Percentiles rank a stretch among this genome's conserved stretches.
phyloP scores from a whole-genome alignment of 257 asterid genomes.

The Gardenia jasminoides region DNA sequence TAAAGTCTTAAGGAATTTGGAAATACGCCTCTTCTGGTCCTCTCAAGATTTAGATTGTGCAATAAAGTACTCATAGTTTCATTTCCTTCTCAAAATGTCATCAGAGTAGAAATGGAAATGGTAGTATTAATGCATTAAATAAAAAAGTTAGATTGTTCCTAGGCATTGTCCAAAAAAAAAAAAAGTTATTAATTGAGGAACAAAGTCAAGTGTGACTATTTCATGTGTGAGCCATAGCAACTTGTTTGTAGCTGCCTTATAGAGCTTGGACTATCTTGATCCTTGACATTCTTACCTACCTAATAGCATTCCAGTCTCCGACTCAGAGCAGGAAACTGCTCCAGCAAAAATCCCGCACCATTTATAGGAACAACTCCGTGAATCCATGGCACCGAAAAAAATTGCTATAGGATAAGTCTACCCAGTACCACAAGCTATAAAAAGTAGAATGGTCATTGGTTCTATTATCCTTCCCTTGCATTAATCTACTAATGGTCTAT shows the following conservation, averaged over 20 bases:
- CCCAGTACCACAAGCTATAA: not conserved
- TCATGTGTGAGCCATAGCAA: not conserved
- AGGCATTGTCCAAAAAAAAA: too few species aligned
- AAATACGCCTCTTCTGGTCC: not conserved
- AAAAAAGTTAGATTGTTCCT: too few species aligned
- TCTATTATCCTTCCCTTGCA: not conserved
- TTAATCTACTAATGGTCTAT: not conserved
- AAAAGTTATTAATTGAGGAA: not conserved
- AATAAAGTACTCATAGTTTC: not conserved
- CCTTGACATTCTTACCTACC: not conserved
- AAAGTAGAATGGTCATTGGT: not conserved
- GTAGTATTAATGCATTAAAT: not conserved
- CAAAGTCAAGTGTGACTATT: not conserved
- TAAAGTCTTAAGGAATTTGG: not conserved
- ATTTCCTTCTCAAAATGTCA: not conserved
- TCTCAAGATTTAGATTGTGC: not conserved
- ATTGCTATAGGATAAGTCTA: not conserved
- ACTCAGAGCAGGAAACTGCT: not conserved
- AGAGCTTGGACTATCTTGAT: not conserved
- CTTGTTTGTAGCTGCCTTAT: not conserved
- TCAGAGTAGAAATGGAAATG: not conserved
- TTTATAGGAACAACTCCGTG: not conserved
- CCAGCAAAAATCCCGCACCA: not conserved
- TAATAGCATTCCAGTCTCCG: not conserved
- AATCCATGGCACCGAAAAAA: not conserved